These are phyloP conservation scores for Neovahlkampfia damariscottae DNA, from an alignment of 78 protist genomes.

Conservation along the genomic window DNA sequence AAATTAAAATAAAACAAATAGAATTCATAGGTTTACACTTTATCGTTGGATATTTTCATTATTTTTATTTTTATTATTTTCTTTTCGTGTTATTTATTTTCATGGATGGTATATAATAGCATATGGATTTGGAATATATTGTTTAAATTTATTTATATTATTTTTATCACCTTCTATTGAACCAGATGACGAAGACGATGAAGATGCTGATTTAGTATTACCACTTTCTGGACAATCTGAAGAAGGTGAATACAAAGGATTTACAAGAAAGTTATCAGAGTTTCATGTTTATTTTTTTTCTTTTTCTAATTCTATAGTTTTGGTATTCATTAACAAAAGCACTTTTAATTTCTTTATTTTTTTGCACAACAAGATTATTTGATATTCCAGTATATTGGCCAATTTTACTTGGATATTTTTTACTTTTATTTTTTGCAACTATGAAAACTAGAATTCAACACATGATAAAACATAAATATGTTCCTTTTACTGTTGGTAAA, in stretches of 20 bases:
- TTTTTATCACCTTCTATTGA: conserved; percentile 78
- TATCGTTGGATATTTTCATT: conserved; percentile 6
- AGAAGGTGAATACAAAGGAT: conserved; percentile 72
- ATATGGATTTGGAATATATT: conserved; percentile 82
- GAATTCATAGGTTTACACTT: not conserved
- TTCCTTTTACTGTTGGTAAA: conserved; percentile 70
- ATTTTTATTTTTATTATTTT: conserved; percentile 4
- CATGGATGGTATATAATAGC: conserved; percentile 71
- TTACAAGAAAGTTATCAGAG: conserved; percentile 73
- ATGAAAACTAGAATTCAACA: conserved; percentile 74
- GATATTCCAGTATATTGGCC: conserved; percentile 94
- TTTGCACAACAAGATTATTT: conserved; percentile 46
- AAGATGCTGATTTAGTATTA: not conserved
- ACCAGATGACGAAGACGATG: conserved; percentile 36
- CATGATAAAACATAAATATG: conserved; percentile 78
- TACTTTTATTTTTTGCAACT: conserved; percentile 55
- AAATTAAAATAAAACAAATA: not conserved
- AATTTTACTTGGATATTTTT: conserved; percentile 73
- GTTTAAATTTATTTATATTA: conserved; percentile 66
- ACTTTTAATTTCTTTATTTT: conserved; percentile 23
- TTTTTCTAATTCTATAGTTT: too few relatives aligned
- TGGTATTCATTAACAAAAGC: conserved; percentile 65
- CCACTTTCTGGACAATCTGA: conserved; percentile 13
- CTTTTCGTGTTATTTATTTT: not conserved
- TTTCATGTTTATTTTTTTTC: too few relatives aligned